A percentile compares a stretch with the other conserved stretches of the same genome.
phyloP scores from a whole-genome alignment of 2,329 filamentous ascomycete genomes.

The Trichophyton rubrum region DNA sequence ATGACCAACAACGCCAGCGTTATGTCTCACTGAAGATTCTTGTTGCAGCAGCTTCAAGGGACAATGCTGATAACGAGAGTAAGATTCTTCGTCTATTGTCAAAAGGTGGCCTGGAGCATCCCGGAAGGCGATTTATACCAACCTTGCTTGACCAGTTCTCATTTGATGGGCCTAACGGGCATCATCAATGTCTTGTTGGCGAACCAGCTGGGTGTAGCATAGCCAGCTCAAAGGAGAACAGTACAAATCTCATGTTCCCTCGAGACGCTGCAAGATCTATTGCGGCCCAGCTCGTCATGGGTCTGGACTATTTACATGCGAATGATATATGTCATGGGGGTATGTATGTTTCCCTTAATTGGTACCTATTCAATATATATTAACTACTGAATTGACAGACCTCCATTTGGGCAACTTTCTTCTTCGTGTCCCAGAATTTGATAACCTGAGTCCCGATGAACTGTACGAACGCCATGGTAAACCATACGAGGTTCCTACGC shows the following conservation, averaged over 20 bases:
- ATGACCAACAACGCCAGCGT: conserved; percentile 7
- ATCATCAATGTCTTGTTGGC: conserved; percentile 12
- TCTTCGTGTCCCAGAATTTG: conserved; percentile 12
- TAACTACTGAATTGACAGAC: conserved; percentile 10
- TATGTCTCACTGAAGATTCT: conserved; percentile 18
- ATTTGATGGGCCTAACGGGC: conserved; percentile 13
- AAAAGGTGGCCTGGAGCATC: conserved; percentile 1
- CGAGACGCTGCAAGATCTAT: conserved; percentile 14
- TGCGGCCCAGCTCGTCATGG: conserved; percentile 15
- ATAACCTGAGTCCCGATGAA: conserved; percentile 13
- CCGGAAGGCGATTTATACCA: conserved; percentile 8
- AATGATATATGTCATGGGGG: conserved; percentile 16
- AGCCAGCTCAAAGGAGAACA: conserved; percentile 13
- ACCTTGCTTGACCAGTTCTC: conserved; percentile 10
- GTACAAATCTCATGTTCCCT: conserved; percentile 15
- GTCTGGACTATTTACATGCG: conserved; percentile 14
- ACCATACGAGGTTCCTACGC: conserved; percentile 13
- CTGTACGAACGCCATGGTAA: conserved; percentile 15
- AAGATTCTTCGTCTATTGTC: conserved; percentile 8
- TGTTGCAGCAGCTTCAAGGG: conserved; percentile 7
- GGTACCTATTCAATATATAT: not conserved
- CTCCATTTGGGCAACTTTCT: conserved; percentile 15
- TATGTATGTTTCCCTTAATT: conserved; percentile 5
- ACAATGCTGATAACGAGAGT: conserved; percentile 7
- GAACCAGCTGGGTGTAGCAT: conserved; percentile 12